Evolutionary conservation across 1,284 basidiomycete species (phyloP).

Genomic region (Trametes pubescens): DNA sequence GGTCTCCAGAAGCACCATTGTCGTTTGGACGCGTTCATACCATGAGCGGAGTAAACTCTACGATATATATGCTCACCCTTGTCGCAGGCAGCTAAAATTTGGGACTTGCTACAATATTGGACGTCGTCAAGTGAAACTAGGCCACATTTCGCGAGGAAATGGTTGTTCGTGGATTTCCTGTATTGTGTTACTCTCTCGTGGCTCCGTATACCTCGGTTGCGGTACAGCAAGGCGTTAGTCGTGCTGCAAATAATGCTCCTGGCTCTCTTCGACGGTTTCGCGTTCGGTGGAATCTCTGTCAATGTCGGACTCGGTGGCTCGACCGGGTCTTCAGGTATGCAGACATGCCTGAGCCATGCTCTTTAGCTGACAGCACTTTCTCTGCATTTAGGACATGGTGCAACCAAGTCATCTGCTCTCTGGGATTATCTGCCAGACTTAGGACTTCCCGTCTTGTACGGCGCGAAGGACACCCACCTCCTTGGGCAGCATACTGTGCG

Average conservation of each 20-base stretch:
- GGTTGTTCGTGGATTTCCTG: constrained; percentile 73
- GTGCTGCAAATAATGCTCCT: constrained; percentile 64
- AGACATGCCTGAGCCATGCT: not conserved
- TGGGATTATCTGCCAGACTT: constrained; percentile 55
- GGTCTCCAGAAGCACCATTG: too few relatives aligned
- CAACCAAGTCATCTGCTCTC: constrained; percentile 33
- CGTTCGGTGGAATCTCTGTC: constrained; percentile 70
- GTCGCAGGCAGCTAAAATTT: constrained; percentile 67
- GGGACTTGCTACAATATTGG: constrained; percentile 65
- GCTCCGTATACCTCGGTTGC: constrained; percentile 81
- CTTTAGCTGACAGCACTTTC: not conserved
- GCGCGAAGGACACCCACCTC: constrained; percentile 64
- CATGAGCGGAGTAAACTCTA: too few relatives aligned
- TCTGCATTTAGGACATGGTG: not conserved
- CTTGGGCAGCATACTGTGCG: constrained; percentile 90
- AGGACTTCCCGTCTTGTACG: constrained; percentile 55
- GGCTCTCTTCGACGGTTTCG: constrained; percentile 68
- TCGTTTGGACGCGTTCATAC: too few relatives aligned
- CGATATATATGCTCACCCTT: not conserved
- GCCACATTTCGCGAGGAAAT: constrained; percentile 62
- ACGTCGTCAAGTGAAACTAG: constrained; percentile 46
- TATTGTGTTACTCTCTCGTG: constrained; percentile 67
- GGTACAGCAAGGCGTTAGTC: constrained; percentile 69
- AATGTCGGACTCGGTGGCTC: constrained; percentile 17
- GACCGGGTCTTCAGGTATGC: constrained; percentile 22